Conservation (phyloP, 2,329 filamentous ascomycete species). For the Parafenestella ontariensis region DNA sequence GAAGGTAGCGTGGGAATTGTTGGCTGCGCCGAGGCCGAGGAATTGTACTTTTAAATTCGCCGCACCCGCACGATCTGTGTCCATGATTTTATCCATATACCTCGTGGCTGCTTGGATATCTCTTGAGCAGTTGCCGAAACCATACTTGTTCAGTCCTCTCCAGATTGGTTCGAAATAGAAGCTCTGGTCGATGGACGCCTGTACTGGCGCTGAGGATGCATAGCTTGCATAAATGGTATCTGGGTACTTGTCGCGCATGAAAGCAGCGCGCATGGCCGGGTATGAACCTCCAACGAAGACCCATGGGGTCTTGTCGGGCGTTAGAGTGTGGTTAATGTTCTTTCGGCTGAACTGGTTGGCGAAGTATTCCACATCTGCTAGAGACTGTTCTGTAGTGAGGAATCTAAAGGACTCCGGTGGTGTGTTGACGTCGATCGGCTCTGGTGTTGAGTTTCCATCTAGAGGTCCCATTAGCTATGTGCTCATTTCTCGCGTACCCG, state of each 20-base stretch:
- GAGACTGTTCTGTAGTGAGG: slow-evolving; percentile 50
- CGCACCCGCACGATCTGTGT: slow-evolving; percentile 38
- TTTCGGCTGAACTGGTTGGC: slow-evolving; percentile 49
- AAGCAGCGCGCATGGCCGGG: slow-evolving; percentile 49
- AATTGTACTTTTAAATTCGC: slow-evolving; percentile 57
- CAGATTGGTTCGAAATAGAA: slow-evolving; percentile 60
- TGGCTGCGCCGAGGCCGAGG: slow-evolving; percentile 55
- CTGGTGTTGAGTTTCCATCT: slow-evolving; percentile 51
- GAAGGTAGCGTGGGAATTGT: slow-evolving; percentile 57
- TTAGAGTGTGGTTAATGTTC: slow-evolving; percentile 44
- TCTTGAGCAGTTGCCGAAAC: slow-evolving; percentile 56
- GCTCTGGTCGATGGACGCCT: slow-evolving; percentile 59
- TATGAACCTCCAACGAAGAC: slow-evolving; percentile 50
- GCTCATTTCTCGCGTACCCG: background rate
- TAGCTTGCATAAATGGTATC: slow-evolving; percentile 48
- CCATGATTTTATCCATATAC: slow-evolving; percentile 58
- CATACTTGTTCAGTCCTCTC: slow-evolving; percentile 52
- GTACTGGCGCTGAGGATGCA: slow-evolving; percentile 50
- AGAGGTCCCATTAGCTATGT: slow-evolving; percentile 2
- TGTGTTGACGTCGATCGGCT: slow-evolving; percentile 40
- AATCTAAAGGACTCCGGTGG: slow-evolving; percentile 44
- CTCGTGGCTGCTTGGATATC: slow-evolving; percentile 58
- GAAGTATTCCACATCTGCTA: slow-evolving; percentile 52
- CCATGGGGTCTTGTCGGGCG: slow-evolving; percentile 47
- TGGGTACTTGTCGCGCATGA: slow-evolving; percentile 49